These are phyloP conservation scores for Heterobasidion annosum DNA, from an alignment of 1,284 basidiomycete species.

Conservation along the genomic window DNA sequence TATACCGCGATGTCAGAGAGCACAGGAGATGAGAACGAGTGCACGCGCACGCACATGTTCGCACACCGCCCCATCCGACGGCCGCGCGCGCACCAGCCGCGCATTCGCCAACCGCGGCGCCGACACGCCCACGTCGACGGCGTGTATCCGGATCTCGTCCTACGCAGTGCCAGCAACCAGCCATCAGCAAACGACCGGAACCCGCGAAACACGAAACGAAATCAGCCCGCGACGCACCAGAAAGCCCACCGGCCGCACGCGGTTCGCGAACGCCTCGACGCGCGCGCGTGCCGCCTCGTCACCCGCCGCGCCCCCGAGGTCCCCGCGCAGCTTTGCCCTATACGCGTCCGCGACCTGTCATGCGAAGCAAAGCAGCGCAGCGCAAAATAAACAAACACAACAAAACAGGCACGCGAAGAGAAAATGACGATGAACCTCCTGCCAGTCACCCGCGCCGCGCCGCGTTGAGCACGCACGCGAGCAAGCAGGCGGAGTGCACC, in stretches of 20 bases:
- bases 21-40: too few species aligned
- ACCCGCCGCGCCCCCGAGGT: slow-evolving; percentile 52
- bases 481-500: background rate
- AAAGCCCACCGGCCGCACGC: slow-evolving; percentile 56
- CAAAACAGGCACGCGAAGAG: background rate
- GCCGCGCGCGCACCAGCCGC: slow-evolving; percentile 25
- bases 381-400: too few species aligned
- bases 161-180: slow-evolving; percentile 18
- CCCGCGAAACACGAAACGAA: slow-evolving; percentile 1
- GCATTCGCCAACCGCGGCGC: slow-evolving; percentile 61
- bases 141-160: slow-evolving; percentile 71
- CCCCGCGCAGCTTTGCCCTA: slow-evolving; percentile 58
- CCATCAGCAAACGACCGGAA: background rate
- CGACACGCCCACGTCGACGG: slow-evolving; percentile 61
- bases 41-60: slow-evolving; percentile 16
- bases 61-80: slow-evolving; percentile 2
- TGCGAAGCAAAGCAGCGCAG: background rate
- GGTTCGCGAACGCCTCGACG: slow-evolving; percentile 66
- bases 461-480: background rate
- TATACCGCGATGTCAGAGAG: background rate
- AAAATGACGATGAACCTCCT: background rate
- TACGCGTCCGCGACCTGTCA: slow-evolving; percentile 60
- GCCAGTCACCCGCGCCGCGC: background rate
- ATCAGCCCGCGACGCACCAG: slow-evolving; percentile 36
- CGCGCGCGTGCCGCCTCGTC: slow-evolving; percentile 62